Percentiles rank a stretch among this genome's conserved stretches.
These are phyloP conservation scores for Suillus subluteus DNA, from an alignment of 768 basidiomycete species.

Conservation along the genomic window DNA sequence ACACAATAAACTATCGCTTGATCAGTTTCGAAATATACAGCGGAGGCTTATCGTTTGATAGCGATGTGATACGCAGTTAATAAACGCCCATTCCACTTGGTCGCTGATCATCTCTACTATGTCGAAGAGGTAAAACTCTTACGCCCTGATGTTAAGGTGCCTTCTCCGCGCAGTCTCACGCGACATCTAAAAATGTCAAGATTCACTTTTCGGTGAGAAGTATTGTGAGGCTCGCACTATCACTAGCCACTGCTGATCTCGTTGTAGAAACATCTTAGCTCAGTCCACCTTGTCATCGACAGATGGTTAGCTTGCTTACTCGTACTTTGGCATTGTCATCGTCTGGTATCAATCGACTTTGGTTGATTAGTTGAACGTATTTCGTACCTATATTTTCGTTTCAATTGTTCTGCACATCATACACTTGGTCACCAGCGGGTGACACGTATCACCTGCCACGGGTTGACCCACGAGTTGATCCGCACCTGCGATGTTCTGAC, in stretches of 20 bases:
- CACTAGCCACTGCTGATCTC: neutral
- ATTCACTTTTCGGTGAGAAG: neutral
- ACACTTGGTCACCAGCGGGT: neutral
- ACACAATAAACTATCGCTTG: neutral
- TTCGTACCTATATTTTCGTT: no score
- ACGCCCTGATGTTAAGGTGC: no score
- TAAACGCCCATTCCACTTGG: no score
- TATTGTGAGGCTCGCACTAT: no score
- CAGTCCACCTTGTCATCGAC: constrained; percentile 38
- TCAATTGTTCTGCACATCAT: no score
- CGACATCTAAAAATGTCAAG: neutral
- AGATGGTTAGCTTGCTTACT: constrained; percentile 37
- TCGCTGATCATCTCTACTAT: no score
- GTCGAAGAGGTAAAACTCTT: no score
- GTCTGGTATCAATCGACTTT: constrained; percentile 23
- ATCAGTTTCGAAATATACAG: neutral
- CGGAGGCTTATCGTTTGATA: neutral
- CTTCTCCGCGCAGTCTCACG: neutral
- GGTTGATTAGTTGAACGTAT: no score
- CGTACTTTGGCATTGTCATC: constrained; percentile 37
- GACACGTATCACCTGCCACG: neutral
- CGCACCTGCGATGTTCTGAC: neutral
- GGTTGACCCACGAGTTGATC: neutral
- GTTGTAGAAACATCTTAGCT: constrained; percentile 14
- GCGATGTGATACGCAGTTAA: no score